Conservation (phyloP, 306 rosid species). For the Ormosia semicastrata region DNA sequence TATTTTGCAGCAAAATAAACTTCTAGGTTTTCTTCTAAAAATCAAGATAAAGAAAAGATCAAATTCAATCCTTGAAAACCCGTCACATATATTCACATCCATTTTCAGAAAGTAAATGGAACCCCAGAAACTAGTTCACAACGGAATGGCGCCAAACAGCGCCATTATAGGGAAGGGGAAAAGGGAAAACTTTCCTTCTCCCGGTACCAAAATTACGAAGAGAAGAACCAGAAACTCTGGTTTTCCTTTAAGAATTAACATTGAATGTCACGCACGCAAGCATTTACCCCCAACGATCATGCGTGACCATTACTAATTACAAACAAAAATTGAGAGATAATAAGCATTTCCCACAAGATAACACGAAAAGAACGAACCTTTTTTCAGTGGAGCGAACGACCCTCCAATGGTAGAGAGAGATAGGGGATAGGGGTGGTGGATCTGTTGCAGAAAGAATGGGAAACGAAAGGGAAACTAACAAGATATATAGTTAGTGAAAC, state of each 20-base stretch:
- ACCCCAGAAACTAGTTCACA: background rate
- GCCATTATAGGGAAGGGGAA: background rate
- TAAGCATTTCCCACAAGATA: background rate
- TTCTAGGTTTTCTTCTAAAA: slow-evolving; percentile 28
- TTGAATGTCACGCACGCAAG: background rate
- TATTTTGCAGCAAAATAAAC: background rate
- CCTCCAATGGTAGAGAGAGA: background rate
- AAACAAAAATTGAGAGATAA: background rate
- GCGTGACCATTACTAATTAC: background rate
- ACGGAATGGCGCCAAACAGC: slow-evolving; percentile 12
- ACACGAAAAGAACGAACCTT: slow-evolving; percentile 37
- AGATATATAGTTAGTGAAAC: no score
- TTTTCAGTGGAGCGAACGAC: slow-evolving; percentile 17
- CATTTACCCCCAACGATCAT: slow-evolving; percentile 4
- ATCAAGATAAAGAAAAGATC: background rate
- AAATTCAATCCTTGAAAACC: slow-evolving; percentile 1
- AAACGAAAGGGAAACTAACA: no score
- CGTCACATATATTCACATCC: background rate
- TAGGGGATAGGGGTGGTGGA: background rate
- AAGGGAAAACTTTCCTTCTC: background rate
- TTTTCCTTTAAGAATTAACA: background rate
- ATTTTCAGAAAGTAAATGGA: background rate
- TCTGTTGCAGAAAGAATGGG: slow-evolving; percentile 2
- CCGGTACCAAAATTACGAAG: background rate
- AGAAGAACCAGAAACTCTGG: background rate